Evolutionary conservation across 495 filamentous ascomycete genomes (phyloP).

Genomic region (Ramalina intermedia): DNA sequence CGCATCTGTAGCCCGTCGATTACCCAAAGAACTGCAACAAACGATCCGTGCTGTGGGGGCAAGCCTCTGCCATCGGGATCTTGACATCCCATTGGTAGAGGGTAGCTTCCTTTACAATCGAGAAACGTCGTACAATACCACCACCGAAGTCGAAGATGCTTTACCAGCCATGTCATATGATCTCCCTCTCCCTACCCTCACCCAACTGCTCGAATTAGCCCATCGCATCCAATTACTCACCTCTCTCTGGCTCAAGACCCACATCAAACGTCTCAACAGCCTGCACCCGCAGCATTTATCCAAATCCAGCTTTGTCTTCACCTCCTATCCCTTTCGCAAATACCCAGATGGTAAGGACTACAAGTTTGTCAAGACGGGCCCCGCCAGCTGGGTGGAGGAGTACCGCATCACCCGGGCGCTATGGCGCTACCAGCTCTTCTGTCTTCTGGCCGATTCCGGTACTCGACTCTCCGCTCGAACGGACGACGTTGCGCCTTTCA

Average conservation of each 20-base stretch:
- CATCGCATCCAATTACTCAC: neutral
- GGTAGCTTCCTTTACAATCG: neutral
- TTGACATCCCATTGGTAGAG: neutral
- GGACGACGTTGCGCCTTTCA: neutral
- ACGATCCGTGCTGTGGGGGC: neutral
- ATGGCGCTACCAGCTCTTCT: conserved; percentile 2
- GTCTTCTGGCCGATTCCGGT: neutral
- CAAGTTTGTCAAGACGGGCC: neutral
- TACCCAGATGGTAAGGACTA: neutral
- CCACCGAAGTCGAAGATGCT: conserved; percentile 1
- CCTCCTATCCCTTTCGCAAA: neutral
- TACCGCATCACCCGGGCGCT: neutral
- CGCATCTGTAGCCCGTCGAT: neutral
- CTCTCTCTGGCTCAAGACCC: neutral
- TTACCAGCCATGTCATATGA: neutral
- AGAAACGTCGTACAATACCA: conserved; percentile 2
- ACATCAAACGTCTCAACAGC: neutral
- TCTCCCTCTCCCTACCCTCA: neutral
- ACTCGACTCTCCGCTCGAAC: neutral
- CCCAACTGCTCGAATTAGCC: neutral
- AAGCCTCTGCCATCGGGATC: neutral
- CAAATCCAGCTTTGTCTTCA: neutral
- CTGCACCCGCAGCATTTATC: neutral
- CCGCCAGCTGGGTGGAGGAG: neutral
- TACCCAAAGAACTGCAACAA: neutral